Evolutionary conservation across 78 protist species (phyloP), one percentile per base, ranked within the genome.

Genomic region (Pelomyxa schiedti): DNA sequence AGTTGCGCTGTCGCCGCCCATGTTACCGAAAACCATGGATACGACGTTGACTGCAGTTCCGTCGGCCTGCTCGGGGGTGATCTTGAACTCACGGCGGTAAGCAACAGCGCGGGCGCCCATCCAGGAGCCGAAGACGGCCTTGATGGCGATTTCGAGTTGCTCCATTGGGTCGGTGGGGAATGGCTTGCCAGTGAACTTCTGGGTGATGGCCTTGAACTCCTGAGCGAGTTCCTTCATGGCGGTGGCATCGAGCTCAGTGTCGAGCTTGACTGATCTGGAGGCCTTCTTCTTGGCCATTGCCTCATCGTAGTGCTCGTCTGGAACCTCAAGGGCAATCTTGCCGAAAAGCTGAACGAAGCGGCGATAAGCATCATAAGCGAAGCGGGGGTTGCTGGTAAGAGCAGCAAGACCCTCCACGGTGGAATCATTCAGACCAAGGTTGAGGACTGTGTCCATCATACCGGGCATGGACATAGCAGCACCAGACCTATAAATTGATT

Each of bases 391-490:
- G 40, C 16, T 24, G 9, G 87, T 36, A 52, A 64, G 26, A 63
- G 53, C 9, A 9, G 72, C 83, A 58, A 83, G 26, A 28, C 43
- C 69, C 16, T 36, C 79, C 24, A 75, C 77, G 9, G 77, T 42
- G 8, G 0, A 42, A 37, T 77, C 89, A 71, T 86, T 90, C 42
- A 86, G 74, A 2, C 91, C 91, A 29, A 90, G 76, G 80, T 90
- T 90, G 65, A 90, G 86, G 37, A 90, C 88, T 1, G 94, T 90
- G 80, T 90, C 94, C 91, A 89, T 84, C 93, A 89, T 89, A 24
- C 88, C 82, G 16, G 79, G 78, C 74, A 69, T 70, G 37, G 80
- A 82, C 39, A 75, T 41, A 0, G 75, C 43, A 2, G 93, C 89
- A 2, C 93, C 93, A 1, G 88, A 81, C 66, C 58, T 47, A 16